phyloP scores from a whole-genome alignment of 1,139 yeast species.

The Hemisphaericaspora subhashii region DNA sequence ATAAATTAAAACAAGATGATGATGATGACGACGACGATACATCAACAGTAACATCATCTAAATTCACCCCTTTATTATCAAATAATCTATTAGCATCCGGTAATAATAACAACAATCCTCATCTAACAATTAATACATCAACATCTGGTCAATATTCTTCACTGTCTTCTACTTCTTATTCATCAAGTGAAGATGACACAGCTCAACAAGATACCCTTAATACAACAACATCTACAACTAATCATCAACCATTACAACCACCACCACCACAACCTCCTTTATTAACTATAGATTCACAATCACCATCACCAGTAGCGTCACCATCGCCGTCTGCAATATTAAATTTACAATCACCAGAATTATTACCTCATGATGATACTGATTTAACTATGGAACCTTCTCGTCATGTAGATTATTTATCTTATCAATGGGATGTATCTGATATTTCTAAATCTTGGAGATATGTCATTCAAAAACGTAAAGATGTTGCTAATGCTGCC shows the following conservation, averaged over 20 bases:
- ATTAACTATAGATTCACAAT: slow-evolving; percentile 9
- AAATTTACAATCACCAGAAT: slow-evolving; percentile 33
- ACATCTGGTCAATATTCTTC: slow-evolving; percentile 4
- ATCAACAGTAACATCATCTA: slow-evolving; percentile 2
- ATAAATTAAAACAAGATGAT: slow-evolving; percentile 12
- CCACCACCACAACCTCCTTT: slow-evolving; percentile 7
- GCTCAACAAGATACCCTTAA: slow-evolving; percentile 5
- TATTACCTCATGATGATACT: slow-evolving; percentile 78
- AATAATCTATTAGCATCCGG: background rate
- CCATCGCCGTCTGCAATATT: slow-evolving; percentile 12
- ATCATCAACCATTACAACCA: slow-evolving; percentile 4
- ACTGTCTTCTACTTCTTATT: slow-evolving; percentile 2
- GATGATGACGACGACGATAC: slow-evolving; percentile 5
- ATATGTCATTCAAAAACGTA: slow-evolving; percentile 79
- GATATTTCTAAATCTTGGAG: slow-evolving; percentile 96
- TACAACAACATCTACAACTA: slow-evolving; percentile 2
- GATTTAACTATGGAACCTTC: slow-evolving; percentile 80
- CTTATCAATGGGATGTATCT: slow-evolving; percentile 93
- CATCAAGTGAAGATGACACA: slow-evolving; percentile 1
- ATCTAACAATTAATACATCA: background rate
- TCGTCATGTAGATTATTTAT: slow-evolving; percentile 88
- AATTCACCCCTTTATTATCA: slow-evolving; percentile 3
- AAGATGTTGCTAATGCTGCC: slow-evolving; percentile 67
- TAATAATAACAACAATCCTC: background rate
- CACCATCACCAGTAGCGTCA: slow-evolving; percentile 16